Evolutionary conservation across 352 stramenopile species (phyloP).

Genomic region (Pythium phragmitis): DNA sequence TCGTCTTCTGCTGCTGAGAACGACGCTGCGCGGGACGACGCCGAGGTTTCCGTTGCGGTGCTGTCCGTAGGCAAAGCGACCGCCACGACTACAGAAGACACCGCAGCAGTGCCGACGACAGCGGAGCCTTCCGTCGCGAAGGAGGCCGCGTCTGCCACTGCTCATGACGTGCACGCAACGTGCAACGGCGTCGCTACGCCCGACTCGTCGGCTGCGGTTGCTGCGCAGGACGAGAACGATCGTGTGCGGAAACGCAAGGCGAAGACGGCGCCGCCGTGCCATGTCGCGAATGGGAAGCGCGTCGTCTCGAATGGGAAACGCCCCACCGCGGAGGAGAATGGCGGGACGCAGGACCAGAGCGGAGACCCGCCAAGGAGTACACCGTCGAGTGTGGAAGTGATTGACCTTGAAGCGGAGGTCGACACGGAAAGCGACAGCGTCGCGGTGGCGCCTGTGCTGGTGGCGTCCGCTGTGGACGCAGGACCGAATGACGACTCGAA

Average conservation of each 20-base stretch:
- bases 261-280: background rate
- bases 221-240: background rate
- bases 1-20: background rate
- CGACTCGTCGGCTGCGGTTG: background rate
- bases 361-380: background rate
- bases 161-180: background rate
- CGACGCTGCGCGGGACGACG: background rate
- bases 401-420: background rate
- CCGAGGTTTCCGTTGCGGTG: background rate
- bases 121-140: background rate
- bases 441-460: slow-evolving; percentile 1
- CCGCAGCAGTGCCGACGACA: background rate
- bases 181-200: slow-evolving; percentile 2
- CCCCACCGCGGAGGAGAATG: no score
- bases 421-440: slow-evolving; percentile 15
- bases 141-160: background rate
- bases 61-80: background rate
- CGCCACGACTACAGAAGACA: background rate
- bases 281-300: background rate
- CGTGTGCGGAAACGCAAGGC: background rate
- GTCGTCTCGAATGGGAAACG: background rate
- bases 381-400: background rate
- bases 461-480: background rate
- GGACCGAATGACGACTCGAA: background rate
- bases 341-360: no score